A percentile compares a stretch with the other conserved stretches of the same genome.
Conservation (phyloP, 208 protist species). For the Crithidia mellificae region DNA sequence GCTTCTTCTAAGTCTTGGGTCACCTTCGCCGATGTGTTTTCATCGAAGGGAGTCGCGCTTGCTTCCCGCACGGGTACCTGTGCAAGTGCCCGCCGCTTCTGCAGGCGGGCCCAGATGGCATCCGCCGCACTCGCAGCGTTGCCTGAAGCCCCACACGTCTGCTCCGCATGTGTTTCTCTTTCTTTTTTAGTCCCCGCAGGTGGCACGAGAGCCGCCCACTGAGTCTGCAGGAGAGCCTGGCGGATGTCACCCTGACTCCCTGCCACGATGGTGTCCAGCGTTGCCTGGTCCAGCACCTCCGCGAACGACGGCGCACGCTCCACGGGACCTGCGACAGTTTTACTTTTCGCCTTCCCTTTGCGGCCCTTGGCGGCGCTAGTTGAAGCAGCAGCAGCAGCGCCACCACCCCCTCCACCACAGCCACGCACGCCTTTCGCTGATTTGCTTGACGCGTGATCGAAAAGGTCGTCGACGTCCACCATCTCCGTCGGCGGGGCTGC, state of each 20-base stretch:
- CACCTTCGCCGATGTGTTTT: too few species aligned
- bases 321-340: background rate
- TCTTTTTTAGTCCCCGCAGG: too few species aligned
- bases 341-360: background rate
- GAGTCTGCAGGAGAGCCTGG: conserved; percentile 76
- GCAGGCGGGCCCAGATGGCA: conserved; percentile 21
- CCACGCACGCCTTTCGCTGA: background rate
- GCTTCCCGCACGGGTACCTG: too few species aligned
- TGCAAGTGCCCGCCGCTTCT: conserved; percentile 9
- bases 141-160: background rate
- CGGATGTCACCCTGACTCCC: conserved; percentile 79
- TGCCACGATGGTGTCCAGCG: conserved; percentile 46
- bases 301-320: background rate
- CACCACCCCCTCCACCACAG: too few species aligned
- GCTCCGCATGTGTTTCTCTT: background rate
- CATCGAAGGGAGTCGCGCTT: too few species aligned
- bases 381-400: background rate
- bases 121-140: background rate
- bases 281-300: conserved; percentile 14
- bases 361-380: background rate
- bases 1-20: too few species aligned
- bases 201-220: conserved; percentile 52
- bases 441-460: background rate
- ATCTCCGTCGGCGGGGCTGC: background rate
- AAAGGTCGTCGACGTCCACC: background rate